Base-by-base conservation (phyloP, 1,284 basidiomycete species). In the Moesziomyces globuligerus region DNA sequence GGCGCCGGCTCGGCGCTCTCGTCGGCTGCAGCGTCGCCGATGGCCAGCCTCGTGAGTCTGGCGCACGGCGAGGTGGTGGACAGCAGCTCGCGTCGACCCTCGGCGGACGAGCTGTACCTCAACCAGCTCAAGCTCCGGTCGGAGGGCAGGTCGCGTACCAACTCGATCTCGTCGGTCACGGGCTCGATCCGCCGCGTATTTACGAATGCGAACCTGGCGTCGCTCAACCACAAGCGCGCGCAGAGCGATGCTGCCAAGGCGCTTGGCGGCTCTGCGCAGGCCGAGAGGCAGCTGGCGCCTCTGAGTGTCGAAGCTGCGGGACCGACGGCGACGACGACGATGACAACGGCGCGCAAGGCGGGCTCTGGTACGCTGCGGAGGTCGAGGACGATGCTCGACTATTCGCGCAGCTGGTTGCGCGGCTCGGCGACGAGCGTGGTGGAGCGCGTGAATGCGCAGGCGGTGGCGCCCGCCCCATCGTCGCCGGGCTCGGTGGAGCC, bases 351-450 rank as follows among this genome's bases (percentile, higher is more conserved):
- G 13, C 57, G 53, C 21, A 67, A 56, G 44, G 11, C 43, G 20
- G 57, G 53, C 13, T 49, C 34, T 23, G 42, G 48, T 17, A 68
- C 54, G 8, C 38, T 72, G 48, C 58, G 69, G 9, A 53, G 69
- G 32, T 68, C 69, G n/a, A 62, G 42, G 59, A 72, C 69, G 24
- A 72, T 72, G 69, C 59, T 72, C 34, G 48, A 57, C 47, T 59
- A 67, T 24, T 50, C 64, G 17, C 43, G 43, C 26, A 61, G 51
- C 48, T 72, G 69, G 69, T 57, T 72, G 37, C 50, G 59, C 17
- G 59, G 58, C 15, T 62, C 69, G 13, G 38, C 59, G 7, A 49
- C 69, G 13, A 72, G 48, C 24, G 55, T 51, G 3, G 59, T 68
- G 17, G 57, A 55, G 52, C 56, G 64, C 1, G 56, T 67, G 38